Percentiles rank a stretch among this genome's conserved stretches.
Conservation (phyloP, 2,329 filamentous ascomycete species). For the Epicoccum sorghinum region DNA sequence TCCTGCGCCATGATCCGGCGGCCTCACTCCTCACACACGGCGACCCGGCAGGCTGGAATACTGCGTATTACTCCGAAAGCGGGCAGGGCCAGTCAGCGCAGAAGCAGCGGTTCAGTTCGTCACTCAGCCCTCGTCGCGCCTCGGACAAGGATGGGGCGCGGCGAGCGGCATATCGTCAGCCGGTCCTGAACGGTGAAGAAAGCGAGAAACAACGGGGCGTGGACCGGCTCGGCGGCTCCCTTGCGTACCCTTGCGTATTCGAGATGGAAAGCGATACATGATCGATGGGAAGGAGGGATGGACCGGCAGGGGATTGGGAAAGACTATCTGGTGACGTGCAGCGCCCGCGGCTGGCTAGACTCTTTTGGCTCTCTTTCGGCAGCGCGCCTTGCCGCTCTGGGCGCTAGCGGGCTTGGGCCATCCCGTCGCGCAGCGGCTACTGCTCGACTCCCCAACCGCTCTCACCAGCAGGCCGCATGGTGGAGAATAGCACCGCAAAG, state of each 20-base stretch:
- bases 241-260: slow-evolving; percentile 29
- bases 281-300: slow-evolving; percentile 28
- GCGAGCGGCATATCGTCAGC: slow-evolving; percentile 31
- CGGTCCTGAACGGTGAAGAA: slow-evolving; percentile 21
- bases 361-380: slow-evolving; percentile 17
- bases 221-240: slow-evolving; percentile 24
- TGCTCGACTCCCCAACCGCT: slow-evolving; percentile 27
- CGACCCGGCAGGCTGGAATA: slow-evolving; percentile 38
- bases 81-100: slow-evolving; percentile 30
- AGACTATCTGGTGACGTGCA: slow-evolving; percentile 44
- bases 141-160: slow-evolving; percentile 16
- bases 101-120: slow-evolving; percentile 15
- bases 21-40: slow-evolving; percentile 29
- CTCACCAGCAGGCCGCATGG: slow-evolving; percentile 20
- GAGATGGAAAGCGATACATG: slow-evolving; percentile 22
- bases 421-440: slow-evolving; percentile 26
- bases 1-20: slow-evolving; percentile 40
- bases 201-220: slow-evolving; percentile 22
- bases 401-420: slow-evolving; percentile 27
- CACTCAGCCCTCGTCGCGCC: slow-evolving; percentile 15
- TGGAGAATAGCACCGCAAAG: slow-evolving; percentile 20
- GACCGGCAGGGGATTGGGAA: slow-evolving; percentile 29
- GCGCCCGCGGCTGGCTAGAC: slow-evolving; percentile 36
- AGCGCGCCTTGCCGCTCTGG: slow-evolving; percentile 24
- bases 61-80: slow-evolving; percentile 48